phyloP scores from a whole-genome alignment of 2,329 filamentous ascomycete species.

The Ophiostoma quercus region DNA sequence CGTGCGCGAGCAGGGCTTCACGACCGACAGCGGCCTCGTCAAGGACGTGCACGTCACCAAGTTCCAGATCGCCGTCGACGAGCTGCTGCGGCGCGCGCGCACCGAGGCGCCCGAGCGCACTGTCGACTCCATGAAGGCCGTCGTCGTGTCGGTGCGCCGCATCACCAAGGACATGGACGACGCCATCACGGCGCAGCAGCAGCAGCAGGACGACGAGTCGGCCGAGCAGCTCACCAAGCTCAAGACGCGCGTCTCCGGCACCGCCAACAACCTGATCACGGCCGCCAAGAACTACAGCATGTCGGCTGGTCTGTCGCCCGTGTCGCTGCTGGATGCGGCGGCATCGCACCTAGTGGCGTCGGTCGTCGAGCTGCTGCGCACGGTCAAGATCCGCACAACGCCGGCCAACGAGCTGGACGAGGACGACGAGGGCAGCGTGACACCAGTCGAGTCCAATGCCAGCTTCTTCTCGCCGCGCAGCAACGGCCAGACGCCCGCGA shows the following conservation, averaged over 20 bases:
- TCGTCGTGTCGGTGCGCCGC: slow-evolving; percentile 73
- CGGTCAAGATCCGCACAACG: slow-evolving; percentile 76
- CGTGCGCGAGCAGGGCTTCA: slow-evolving; percentile 61
- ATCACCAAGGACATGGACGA: slow-evolving; percentile 78
- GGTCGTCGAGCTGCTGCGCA: slow-evolving; percentile 76
- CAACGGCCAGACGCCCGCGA: slow-evolving; percentile 30
- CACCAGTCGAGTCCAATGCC: slow-evolving; percentile 57
- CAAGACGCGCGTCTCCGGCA: slow-evolving; percentile 79
- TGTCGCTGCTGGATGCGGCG: slow-evolving; percentile 90
- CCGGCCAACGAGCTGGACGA: slow-evolving; percentile 71
- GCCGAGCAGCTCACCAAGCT: slow-evolving; percentile 61
- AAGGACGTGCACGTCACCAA: slow-evolving; percentile 91
- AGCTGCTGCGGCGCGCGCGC: slow-evolving; percentile 73
- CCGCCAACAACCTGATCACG: slow-evolving; percentile 92
- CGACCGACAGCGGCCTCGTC: slow-evolving; percentile 68
- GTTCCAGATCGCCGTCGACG: slow-evolving; percentile 91
- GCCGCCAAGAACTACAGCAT: slow-evolving; percentile 86
- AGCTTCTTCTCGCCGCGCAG: slow-evolving; percentile 62
- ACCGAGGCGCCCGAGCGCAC: slow-evolving; percentile 67
- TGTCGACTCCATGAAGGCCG: slow-evolving; percentile 79
- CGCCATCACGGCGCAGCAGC: slow-evolving; percentile 37
- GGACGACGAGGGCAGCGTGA: slow-evolving; percentile 63
- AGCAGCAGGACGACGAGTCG: slow-evolving; percentile 46
- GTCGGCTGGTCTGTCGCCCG: slow-evolving; percentile 77
- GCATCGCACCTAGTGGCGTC: slow-evolving; percentile 83